Base-by-base conservation (phyloP, 768 basidiomycete species). In the Amyloporia xantha region DNA sequence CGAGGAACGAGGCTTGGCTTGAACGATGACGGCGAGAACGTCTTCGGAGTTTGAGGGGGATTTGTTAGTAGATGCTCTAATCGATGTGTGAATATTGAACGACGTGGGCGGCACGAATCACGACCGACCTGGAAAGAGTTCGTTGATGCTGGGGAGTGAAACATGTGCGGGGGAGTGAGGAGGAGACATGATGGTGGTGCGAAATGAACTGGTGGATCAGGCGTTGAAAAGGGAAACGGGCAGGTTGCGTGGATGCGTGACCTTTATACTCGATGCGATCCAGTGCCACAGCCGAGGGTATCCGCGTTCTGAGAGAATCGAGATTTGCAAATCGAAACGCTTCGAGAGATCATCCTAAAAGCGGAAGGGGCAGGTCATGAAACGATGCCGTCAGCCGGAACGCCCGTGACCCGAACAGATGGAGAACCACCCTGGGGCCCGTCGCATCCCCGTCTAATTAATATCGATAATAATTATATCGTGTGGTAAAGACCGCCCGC, bases 71-170 rank as follows among this genome's bases (percentile, higher is more conserved):
- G 35, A 25, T 47, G 45, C 35, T 47, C 45, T 47, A n/a, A 36
- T 47, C 11, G 30, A 33, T 15, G 30, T 17, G 35, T 37, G 5
- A 35, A 19, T 6, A 23, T 38, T 41, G 17, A 17, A 24, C 40
- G 13, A 41, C 40, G 40, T 3, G 30, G 24, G 40, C 10, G 40
- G 19, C 35, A 23, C 5, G 20, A 20, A n/a, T 6, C 13, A 12
- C 17, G 23, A 10, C 43, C 39, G 40, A 55, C 58, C 58, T 21
- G 58, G 58, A 26, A 59, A 54, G 47, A 59, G 51, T 26, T 59
- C 55, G 48, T 59, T 56, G 50, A 59, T 56, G 51, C 58, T 59
- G 7, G 58, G 58, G 44, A 59, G 53, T 20, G 51, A 43, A 3
- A 52, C 47, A 17, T 25, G 17, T 9, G 44, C 25, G 28, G 26